phyloP scores from a whole-genome alignment of 208 protist genomes.

The Trichomonas tenax region DNA sequence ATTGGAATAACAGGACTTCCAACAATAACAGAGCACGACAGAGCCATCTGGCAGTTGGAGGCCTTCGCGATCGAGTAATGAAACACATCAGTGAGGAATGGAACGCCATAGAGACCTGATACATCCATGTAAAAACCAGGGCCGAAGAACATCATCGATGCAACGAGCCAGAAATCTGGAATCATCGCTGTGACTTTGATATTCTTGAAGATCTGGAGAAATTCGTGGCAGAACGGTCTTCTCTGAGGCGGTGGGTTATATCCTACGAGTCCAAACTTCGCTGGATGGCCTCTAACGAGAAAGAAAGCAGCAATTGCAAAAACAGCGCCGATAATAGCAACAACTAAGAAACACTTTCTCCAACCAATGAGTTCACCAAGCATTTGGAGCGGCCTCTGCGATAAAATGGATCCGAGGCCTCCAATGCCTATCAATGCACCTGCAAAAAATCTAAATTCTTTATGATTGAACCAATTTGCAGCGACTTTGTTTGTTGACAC shows the following conservation, averaged over 20 bases:
- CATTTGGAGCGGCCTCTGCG: background rate
- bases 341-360: background rate
- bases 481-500: background rate
- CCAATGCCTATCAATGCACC: background rate
- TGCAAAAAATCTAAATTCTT: background rate
- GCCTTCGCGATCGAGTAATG: background rate
- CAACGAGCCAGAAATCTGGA: background rate
- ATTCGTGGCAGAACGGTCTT: background rate
- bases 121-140: background rate
- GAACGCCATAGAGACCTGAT: background rate
- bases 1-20: background rate
- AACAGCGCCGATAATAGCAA: background rate
- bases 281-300: background rate
- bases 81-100: background rate
- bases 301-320: background rate
- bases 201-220: background rate
- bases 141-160: background rate
- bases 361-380: background rate
- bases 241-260: background rate
- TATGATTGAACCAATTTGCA: background rate
- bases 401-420: background rate
- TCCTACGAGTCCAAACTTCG: background rate
- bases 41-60: background rate
- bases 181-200: background rate
- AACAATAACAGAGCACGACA: background rate